phyloP scores from a whole-genome alignment of 73 alveolate genomes.

The Stentor coeruleus region DNA sequence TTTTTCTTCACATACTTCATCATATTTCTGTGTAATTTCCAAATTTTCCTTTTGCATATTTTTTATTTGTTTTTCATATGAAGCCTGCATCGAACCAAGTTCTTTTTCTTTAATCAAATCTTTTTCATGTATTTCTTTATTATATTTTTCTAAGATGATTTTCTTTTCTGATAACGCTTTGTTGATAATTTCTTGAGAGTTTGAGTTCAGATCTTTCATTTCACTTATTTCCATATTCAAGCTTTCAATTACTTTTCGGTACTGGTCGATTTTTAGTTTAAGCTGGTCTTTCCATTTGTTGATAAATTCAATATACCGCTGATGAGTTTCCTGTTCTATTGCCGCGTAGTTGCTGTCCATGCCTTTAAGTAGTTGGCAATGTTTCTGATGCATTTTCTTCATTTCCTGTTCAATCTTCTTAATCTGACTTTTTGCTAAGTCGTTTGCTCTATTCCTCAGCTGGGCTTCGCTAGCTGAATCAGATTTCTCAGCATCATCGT shows the following conservation, averaged over 20 bases:
- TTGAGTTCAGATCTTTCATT: conserved; percentile 19
- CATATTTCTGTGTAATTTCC: not conserved
- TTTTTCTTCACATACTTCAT: not conserved
- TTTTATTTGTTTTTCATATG: conserved; percentile 1
- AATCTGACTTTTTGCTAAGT: conserved; percentile 45
- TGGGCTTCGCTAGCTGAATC: conserved; percentile 2
- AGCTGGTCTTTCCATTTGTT: conserved; percentile 51
- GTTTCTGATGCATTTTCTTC: conserved; percentile 54
- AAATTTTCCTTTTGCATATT: not conserved
- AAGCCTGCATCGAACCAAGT: conserved; percentile 10
- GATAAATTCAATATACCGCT: conserved; percentile 48
- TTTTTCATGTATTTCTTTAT: not conserved
- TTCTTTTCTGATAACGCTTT: not conserved
- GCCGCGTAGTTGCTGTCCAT: conserved; percentile 53
- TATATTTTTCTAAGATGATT: not conserved
- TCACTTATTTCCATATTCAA: conserved; percentile 25
- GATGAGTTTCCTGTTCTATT: conserved; percentile 49
- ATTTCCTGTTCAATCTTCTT: conserved; percentile 53
- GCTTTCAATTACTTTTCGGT: conserved; percentile 40
- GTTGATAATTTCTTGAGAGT: not conserved
- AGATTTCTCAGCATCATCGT: not conserved
- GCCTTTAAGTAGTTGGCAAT: conserved; percentile 41
- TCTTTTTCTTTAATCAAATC: conserved; percentile 11
- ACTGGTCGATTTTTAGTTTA: conserved; percentile 33
- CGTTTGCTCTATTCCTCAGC: conserved; percentile 29